These are phyloP conservation scores for Ajuga chamaepitys DNA, from an alignment of 257 asterid genomes.

Conservation along the genomic window DNA sequence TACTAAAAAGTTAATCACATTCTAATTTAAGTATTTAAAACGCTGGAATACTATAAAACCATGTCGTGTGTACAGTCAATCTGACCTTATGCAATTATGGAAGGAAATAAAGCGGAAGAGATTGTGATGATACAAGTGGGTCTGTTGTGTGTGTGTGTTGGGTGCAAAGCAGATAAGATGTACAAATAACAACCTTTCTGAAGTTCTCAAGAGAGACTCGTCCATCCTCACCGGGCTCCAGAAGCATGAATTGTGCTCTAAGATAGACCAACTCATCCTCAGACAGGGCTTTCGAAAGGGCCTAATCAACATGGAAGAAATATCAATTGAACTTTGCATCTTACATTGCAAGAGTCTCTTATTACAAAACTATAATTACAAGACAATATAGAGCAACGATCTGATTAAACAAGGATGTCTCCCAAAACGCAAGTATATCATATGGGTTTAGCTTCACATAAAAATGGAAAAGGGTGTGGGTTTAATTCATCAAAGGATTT, in stretches of 20 bases:
- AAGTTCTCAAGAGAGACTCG: constrained; percentile 71
- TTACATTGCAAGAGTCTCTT: neutral
- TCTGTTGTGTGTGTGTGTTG: too few species aligned
- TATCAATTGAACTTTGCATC: neutral
- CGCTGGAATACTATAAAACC: too few species aligned
- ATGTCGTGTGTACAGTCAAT: too few species aligned
- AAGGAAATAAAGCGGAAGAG: too few species aligned
- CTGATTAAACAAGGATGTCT: neutral
- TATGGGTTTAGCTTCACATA: neutral
- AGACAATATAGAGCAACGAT: neutral
- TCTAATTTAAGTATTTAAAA: too few species aligned
- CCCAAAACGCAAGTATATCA: neutral
- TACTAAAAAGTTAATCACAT: neutral
- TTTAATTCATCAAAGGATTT: too few species aligned
- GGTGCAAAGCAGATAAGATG: too few species aligned
- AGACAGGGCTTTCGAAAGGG: constrained; percentile 79
- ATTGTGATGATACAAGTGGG: too few species aligned
- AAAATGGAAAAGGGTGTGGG: neutral
- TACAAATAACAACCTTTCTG: constrained; percentile 41
- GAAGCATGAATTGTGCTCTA: constrained; percentile 81
- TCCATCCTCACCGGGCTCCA: constrained; percentile 83
- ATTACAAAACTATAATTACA: neutral
- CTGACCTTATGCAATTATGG: too few species aligned
- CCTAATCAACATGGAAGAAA: constrained; percentile 32
- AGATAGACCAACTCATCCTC: constrained; percentile 86